Evolutionary conservation across 2,329 filamentous ascomycete species (phyloP), one percentile per base, ranked within the genome.

Genomic region (Niveomyces coronatus): DNA sequence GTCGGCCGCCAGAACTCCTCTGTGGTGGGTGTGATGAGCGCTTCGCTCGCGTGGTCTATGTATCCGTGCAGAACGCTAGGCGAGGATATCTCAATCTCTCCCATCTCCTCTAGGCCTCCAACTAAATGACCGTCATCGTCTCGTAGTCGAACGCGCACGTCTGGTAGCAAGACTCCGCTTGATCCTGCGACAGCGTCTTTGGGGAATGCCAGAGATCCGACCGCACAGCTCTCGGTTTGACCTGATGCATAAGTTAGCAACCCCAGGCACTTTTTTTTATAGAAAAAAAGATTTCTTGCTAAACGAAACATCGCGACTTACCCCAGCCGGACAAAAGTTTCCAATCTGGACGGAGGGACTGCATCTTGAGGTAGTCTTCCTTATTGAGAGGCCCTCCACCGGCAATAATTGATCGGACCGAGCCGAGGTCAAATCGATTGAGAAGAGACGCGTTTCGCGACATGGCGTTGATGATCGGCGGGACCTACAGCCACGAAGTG

Each of bases 91-190:
- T 35, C 31, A 9, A 40, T 32, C 23, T 40, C 37, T 24, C 37
- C 37, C 19, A 33, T 40, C 22, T 40, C 31, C 7, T 35, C 31
- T 6, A 23, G 30, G 18, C 10, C 22, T 29, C 28, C 37, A 9
- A 40, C 31, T 4, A 27, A 15, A 9, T 29, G 18, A 13, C 37
- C 37, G 13, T 40, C 31, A 23, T 18, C 31, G 22, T 34, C 24
- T 3, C 31, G 26, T 23, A 40, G 22, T 35, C 37, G 37, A 16
- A 40, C 5, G 29, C 22, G 17, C 16, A 33, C 31, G 4, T 31
- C 37, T 16, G 37, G 37, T 18, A 40, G 37, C 9, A 40, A 18
- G 23, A 32, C 22, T 28, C 37, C 37, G 31, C 37, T 40, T n/a
- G 37, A 40, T 11, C 37, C 37, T 16, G 29, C 19, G 20, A 40